Base-by-base conservation (phyloP, 768 basidiomycete species). In the Rhodotorula paludigena region DNA sequence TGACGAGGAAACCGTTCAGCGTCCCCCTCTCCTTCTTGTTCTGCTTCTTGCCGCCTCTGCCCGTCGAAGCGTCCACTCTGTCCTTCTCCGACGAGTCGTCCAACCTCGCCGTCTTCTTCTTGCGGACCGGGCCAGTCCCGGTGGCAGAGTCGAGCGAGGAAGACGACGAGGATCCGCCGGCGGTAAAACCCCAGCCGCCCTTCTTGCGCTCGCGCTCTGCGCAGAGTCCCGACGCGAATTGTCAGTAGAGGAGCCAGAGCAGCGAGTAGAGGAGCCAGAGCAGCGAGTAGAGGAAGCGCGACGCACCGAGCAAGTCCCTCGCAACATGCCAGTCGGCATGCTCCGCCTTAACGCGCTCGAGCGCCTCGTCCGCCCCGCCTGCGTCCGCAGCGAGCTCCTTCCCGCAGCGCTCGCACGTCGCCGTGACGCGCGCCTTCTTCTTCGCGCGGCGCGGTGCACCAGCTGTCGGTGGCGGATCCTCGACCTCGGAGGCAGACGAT, bases 251-350 rank as follows among this genome's bases (percentile, higher is more conserved):
- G n/a, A 21, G 5, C 16, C 5, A 23, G 28, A 30, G 16, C 45
- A n/a, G 23, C 21, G 32, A 33, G n/a, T n/a, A n/a, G n/a, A n/a
- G n/a, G n/a, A n/a, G n/a, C n/a, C n/a, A 18, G 7, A 36, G 39
- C 0, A 45, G 52, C 6, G 28, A 36, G 16, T 20, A 16, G 15
- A 21, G 44, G 30, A 23, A 21, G 10, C 5, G 23, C 33, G 10
- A 64, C 60, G 81, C 80, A 33, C 82, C 82, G 30, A 86, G 83
- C 57, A 97, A 76, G 62, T 90, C 87, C 74, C 86, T 82, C 2
- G 93, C 92, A 73, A 91, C 85, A 77, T 97, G 93, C 77, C 85
- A 96, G 78, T 96, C 93, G 42, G 85, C 83, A 73, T 97, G 93
- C 75, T 96, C 93, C 44, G 72, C 76, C 60, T 76, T 76, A n/a